A percentile compares a stretch with the other conserved stretches of the same genome.
Conservation (phyloP, 2,329 filamentous ascomycete species). For the Diplodia intermedia region DNA sequence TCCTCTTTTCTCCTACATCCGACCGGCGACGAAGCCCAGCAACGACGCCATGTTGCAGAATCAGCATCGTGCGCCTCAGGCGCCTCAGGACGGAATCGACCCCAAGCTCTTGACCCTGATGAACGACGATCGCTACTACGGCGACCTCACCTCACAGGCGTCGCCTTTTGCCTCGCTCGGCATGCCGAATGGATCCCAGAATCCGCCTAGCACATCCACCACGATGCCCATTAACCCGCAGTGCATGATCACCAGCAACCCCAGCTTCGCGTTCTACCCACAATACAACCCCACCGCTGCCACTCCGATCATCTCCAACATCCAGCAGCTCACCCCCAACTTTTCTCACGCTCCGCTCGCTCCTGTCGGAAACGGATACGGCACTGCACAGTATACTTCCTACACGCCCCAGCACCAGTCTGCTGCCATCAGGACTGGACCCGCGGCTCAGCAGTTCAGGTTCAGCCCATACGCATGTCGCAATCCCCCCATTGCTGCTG, state of each 20-base stretch:
- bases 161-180: background rate
- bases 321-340: background rate
- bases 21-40: background rate
- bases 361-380: background rate
- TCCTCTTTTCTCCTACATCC: background rate
- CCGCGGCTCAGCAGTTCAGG: slow-evolving; percentile 38
- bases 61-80: background rate
- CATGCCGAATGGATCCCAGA: background rate
- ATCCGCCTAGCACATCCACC: background rate
- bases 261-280: background rate
- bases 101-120: background rate
- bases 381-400: background rate
- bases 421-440: slow-evolving; percentile 48
- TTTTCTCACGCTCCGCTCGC: background rate
- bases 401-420: background rate
- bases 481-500: background rate
- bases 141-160: background rate
- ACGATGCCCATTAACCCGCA: background rate
- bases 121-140: background rate
- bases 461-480: no score
- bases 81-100: background rate
- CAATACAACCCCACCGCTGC: background rate
- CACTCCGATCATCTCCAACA: background rate
- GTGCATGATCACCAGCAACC: background rate
- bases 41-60: background rate